Percentiles rank a stretch among this genome's conserved stretches.
Evolutionary conservation across 495 filamentous ascomycete species (phyloP).

Genomic region (Cetradonia linearis): DNA sequence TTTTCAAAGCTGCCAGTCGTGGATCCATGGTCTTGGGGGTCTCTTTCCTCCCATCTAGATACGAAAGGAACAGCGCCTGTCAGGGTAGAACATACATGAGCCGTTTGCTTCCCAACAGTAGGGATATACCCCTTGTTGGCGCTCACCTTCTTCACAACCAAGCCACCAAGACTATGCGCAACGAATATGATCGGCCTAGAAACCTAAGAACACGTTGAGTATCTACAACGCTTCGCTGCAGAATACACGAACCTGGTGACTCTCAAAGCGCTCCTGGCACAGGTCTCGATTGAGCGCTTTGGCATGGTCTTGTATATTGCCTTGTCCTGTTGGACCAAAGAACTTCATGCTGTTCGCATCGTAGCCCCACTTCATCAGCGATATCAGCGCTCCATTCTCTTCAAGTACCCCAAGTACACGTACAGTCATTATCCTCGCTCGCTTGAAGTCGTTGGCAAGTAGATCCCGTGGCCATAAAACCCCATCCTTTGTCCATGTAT

Average conservation of each 20-base stretch:
- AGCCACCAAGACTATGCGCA: slow-evolving; percentile 5
- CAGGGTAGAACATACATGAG: background rate
- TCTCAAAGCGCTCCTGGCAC: background rate
- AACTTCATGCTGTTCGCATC: background rate
- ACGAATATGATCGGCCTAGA: slow-evolving; percentile 8
- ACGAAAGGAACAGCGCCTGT: background rate
- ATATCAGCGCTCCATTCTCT: background rate
- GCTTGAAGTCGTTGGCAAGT: background rate
- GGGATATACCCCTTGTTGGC: background rate
- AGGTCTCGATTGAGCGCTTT: background rate
- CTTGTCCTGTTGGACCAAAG: background rate
- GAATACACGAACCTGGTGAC: background rate
- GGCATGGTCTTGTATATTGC: background rate
- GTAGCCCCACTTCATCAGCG: background rate
- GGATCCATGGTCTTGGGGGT: background rate
- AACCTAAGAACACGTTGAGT: background rate
- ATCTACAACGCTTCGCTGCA: background rate
- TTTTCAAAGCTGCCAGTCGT: background rate
- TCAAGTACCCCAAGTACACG: background rate
- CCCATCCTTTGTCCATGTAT: background rate
- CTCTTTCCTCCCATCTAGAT: background rate
- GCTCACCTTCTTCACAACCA: slow-evolving; percentile 8
- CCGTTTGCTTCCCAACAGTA: background rate
- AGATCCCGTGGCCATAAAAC: background rate
- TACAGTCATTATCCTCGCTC: slow-evolving; percentile 1